Evolutionary conservation across 2,329 filamentous ascomycete species (phyloP).

Genomic region (Fusarium chlamydosporum): DNA sequence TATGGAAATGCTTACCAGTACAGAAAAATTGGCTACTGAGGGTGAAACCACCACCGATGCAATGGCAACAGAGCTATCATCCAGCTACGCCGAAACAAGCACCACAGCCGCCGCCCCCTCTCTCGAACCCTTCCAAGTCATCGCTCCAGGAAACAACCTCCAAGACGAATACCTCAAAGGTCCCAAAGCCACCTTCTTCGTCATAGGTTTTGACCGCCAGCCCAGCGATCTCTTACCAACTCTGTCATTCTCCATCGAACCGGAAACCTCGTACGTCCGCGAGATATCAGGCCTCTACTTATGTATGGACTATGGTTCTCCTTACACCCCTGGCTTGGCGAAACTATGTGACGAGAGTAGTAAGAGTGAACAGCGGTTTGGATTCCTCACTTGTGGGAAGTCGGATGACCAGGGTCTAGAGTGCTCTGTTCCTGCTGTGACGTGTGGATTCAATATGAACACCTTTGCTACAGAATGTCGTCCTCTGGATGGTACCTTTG

Average conservation of each 20-base stretch:
- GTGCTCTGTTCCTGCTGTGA: neutral
- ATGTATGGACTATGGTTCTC: neutral
- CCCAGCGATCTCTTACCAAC: neutral
- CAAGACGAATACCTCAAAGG: neutral
- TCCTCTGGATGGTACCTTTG: neutral
- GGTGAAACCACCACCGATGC: neutral
- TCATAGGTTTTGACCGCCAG: neutral
- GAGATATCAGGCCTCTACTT: neutral
- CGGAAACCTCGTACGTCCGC: neutral
- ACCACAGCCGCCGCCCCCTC: neutral
- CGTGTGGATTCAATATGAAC: neutral
- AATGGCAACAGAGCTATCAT: neutral
- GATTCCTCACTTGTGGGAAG: fast-evolving
- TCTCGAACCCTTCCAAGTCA: neutral
- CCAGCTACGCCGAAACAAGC: neutral
- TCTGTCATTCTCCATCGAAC: neutral
- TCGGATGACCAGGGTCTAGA: neutral
- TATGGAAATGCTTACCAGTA: neutral
- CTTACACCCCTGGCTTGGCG: too few species aligned
- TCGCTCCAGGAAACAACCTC: neutral
- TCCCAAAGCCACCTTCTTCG: fast-evolving
- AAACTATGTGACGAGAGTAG: neutral
- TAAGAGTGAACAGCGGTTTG: neutral
- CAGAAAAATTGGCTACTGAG: neutral
- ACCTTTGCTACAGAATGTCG: neutral